Percentiles rank a stretch among this genome's conserved stretches.
Evolutionary conservation across 192 early-diverging fungal species (phyloP).

Genomic region (Spizellomyces punctatus): DNA sequence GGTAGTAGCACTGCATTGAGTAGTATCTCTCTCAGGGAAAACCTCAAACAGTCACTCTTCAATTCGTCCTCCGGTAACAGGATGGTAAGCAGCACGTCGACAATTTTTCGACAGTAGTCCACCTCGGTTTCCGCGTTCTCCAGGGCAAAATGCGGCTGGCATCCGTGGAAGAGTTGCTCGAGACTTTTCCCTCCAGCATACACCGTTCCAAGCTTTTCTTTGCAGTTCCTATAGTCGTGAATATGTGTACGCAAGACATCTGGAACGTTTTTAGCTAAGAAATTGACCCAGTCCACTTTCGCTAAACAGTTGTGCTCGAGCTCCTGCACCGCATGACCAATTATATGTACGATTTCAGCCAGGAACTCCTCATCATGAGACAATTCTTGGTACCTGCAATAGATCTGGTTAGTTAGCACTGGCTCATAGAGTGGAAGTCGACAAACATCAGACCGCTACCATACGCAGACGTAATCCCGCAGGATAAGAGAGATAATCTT

Average conservation of each 20-base stretch:
- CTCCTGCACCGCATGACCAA: conserved; percentile 14
- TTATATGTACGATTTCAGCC: conserved; percentile 20
- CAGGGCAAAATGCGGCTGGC: conserved; percentile 45
- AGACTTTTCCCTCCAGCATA: conserved; percentile 42
- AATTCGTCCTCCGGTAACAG: conserved; percentile 36
- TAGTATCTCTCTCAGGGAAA: conserved; percentile 44
- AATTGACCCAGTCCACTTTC: conserved; percentile 35
- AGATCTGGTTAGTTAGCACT: no score
- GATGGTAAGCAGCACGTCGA: conserved; percentile 36
- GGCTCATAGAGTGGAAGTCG: no score
- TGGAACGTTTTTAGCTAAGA: conserved; percentile 36
- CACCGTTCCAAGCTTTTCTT: conserved; percentile 40
- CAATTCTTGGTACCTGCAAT: conserved; percentile 15
- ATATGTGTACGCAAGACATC: conserved; percentile 37
- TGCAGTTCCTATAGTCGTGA: conserved; percentile 38
- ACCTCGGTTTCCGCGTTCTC: conserved; percentile 30
- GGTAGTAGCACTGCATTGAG: conserved; percentile 20
- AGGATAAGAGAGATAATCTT: conserved; percentile 29
- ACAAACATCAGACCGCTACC: conserved; percentile 1
- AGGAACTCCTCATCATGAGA: conserved; percentile 42
- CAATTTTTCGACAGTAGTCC: conserved; percentile 41
- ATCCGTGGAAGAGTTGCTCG: conserved; percentile 45
- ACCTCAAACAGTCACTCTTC: conserved; percentile 28
- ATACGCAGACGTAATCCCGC: conserved; percentile 33
- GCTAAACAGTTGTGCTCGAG: conserved; percentile 21